Conservation (phyloP, 352 stramenopile species). For the Phytophthora capsici region DNA sequence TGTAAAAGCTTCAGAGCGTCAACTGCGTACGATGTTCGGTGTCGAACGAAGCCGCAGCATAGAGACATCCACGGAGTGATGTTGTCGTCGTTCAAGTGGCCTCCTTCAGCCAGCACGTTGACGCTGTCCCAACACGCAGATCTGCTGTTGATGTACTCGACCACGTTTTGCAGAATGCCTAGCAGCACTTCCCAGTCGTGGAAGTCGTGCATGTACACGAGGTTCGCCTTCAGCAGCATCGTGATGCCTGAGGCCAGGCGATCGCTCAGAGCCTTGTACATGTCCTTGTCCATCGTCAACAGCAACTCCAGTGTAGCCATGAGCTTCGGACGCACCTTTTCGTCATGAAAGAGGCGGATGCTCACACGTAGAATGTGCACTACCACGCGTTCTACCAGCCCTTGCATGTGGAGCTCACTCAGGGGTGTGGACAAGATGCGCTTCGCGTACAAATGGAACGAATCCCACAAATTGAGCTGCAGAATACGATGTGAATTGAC, state of each 20-base stretch:
- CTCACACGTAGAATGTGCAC: constrained; percentile 88
- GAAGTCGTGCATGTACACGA: constrained; percentile 90
- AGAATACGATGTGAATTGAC: constrained; percentile 85
- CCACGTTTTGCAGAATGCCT: constrained; percentile 76
- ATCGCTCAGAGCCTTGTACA: constrained; percentile 84
- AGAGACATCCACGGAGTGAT: constrained; percentile 85
- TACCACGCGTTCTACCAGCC: constrained; percentile 83
- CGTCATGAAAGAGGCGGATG: constrained; percentile 88
- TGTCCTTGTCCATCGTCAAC: constrained; percentile 79
- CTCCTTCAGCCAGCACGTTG: constrained; percentile 69
- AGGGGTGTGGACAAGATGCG: constrained; percentile 76
- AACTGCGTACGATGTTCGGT: constrained; percentile 78
- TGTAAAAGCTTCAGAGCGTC: constrained; percentile 81
- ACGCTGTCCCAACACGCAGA: constrained; percentile 82
- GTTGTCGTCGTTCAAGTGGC: constrained; percentile 80
- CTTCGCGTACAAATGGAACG: constrained; percentile 83
- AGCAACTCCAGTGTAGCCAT: constrained; percentile 82
- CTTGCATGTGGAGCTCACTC: constrained; percentile 78
- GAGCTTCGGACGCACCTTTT: constrained; percentile 80
- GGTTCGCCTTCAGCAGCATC: constrained; percentile 86
- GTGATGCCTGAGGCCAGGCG: constrained; percentile 82
- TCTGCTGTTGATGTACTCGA: constrained; percentile 80
- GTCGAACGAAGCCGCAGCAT: constrained; percentile 77
- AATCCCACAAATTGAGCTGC: constrained; percentile 76
- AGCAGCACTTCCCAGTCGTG: constrained; percentile 80